A percentile compares a stretch with the other conserved stretches of the same genome.
Evolutionary conservation across 2,329 filamentous ascomycete genomes (phyloP).

Genomic region (Cercospora sp.): DNA sequence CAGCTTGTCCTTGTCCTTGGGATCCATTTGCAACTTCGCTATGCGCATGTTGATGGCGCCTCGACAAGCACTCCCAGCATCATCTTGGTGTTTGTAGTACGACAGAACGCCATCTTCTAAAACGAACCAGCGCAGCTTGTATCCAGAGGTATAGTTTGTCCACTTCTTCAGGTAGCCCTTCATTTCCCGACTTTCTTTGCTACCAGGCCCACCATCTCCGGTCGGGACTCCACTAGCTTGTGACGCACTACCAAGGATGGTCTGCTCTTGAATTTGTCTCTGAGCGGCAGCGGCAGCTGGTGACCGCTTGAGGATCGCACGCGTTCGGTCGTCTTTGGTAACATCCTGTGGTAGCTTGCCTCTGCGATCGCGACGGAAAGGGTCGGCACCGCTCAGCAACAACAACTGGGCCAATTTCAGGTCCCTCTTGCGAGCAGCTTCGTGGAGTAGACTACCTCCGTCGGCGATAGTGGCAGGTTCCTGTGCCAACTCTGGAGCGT

Average conservation of each 20-base stretch:
- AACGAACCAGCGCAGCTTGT: constrained; percentile 96
- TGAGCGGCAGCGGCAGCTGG: constrained; percentile 93
- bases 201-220: constrained; percentile 59
- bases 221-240: constrained; percentile 40
- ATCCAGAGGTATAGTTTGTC: constrained; percentile 98
- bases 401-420: constrained; percentile 85
- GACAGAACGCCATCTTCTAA: constrained; percentile 95
- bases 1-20: constrained; percentile 97
- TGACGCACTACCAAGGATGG: constrained; percentile 75
- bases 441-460: constrained; percentile 91
- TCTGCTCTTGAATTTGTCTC: constrained; percentile 94
- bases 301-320: constrained; percentile 86
- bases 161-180: constrained; percentile 99
- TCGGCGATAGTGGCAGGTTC: constrained; percentile 74
- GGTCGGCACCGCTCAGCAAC: constrained; percentile 90
- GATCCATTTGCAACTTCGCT: constrained; percentile 89
- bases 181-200: constrained; percentile 91
- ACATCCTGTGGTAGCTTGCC: constrained; percentile 95
- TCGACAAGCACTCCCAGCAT: constrained; percentile 91
- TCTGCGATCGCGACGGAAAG: constrained; percentile 90
- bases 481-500: constrained; percentile 83
- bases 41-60: constrained; percentile 99
- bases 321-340: constrained; percentile 88
- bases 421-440: constrained; percentile 86
- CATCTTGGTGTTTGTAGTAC: constrained; percentile 99